Evolutionary conservation across 192 early-diverging fungal genomes (phyloP).

Genomic region (Coemansia sp.): DNA sequence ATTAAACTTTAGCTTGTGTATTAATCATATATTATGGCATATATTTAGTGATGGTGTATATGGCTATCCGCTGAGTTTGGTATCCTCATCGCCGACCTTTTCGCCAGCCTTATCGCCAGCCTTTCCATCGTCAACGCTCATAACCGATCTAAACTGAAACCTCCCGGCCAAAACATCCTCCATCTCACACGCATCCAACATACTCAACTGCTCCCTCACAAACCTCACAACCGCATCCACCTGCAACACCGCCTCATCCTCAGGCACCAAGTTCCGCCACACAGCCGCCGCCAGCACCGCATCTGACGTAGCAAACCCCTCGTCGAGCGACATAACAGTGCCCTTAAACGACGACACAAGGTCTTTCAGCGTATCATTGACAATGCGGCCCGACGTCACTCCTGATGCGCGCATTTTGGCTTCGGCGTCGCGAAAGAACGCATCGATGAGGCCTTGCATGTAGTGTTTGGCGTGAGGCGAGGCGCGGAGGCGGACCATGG

Average conservation of each 20-base stretch:
- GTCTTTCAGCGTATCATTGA: constrained; percentile 75
- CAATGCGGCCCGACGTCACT: constrained; percentile 70
- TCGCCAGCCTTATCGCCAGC: no score
- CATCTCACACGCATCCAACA: constrained; percentile 25
- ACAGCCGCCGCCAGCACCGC: constrained; percentile 86
- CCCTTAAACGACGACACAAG: constrained; percentile 84
- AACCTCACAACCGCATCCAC: constrained; percentile 25
- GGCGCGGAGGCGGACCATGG: constrained; percentile 78
- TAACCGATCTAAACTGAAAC: constrained; percentile 39
- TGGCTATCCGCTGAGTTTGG: no score
- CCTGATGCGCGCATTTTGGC: constrained; percentile 77
- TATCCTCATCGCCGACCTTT: no score
- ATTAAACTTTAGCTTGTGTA: no score
- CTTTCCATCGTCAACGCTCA: no score
- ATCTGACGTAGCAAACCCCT: constrained; percentile 83
- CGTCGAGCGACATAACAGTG: constrained; percentile 86
- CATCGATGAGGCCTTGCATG: constrained; percentile 83
- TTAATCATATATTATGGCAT: no score
- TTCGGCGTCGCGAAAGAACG: constrained; percentile 88
- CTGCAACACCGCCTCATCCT: constrained; percentile 33
- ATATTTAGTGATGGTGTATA: no score
- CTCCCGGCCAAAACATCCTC: constrained; percentile 22
- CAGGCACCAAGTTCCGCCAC: constrained; percentile 63
- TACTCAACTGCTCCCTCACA: constrained; percentile 28
- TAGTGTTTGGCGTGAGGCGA: constrained; percentile 73